Base-by-base conservation (phyloP, 768 basidiomycete genomes). In the Phylloporus scabripes region DNA sequence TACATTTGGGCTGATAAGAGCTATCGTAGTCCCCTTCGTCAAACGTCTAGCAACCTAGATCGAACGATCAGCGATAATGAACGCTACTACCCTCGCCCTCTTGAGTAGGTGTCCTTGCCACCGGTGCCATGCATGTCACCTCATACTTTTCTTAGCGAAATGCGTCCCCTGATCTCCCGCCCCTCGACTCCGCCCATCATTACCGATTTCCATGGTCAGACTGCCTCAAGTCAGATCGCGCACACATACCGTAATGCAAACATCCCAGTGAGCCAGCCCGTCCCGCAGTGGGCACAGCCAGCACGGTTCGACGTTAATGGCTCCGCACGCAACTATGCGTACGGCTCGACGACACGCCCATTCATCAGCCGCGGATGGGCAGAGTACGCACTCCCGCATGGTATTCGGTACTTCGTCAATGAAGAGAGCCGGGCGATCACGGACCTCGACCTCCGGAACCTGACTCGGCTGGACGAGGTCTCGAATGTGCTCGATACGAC, bases 371-470 rank as follows among this genome's bases (percentile, higher is more conserved):
- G 82, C 17, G 89, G 89, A 4, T 91, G 88, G 88, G 72, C 78
- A 42, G 85, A 84, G 59, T 80, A 86, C 60, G 72, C 77, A 18
- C 78, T 92, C n/a, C 88, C 89, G 1, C 85, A 89, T 56, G 79
- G 79, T 9, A 68, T 76, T 4, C 70, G 77, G 31, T 92, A 92
- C 67, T 92, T 82, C 58, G 75, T 78, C 38, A 85, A 88, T 59
- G 76, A 79, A 4, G 77, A 74, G 11, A 65, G 75, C 32, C 78
- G 75, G 37, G 72, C 82, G 45, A 80, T 80, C n/a, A 85, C 86
- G 15, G 89, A 91, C 59, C 67, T 83, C 38, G 80, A 88, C 55
- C 66, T 91, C 42, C 77, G 84, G 38, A 71, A 68, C 42, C 60
- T 77, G 39, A 69, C 71, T 42, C 71, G 71, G 47, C 70, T 88